Conservation (phyloP, 2,329 filamentous ascomycete species). For the Aspergillus terreus region DNA sequence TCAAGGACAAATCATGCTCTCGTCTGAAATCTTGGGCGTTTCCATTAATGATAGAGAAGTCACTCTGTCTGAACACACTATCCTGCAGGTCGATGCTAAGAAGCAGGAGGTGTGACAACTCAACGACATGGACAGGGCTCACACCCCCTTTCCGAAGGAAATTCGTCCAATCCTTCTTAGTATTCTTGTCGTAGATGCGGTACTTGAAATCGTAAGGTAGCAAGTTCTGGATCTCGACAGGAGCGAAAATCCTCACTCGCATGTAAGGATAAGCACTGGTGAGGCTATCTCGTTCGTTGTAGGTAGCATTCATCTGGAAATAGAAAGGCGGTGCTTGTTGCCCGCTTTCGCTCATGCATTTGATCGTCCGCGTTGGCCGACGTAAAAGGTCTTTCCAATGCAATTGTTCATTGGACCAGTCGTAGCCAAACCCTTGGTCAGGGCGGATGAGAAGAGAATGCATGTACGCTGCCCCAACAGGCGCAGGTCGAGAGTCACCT, state of each 20-base stretch:
- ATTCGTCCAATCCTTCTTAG: conserved; percentile 98
- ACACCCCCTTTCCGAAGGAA: conserved; percentile 95
- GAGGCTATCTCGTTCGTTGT: conserved; percentile 77
- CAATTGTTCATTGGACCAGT: conserved; percentile 84
- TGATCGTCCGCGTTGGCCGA: conserved; percentile 77
- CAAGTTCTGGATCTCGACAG: conserved; percentile 89
- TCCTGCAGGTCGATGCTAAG: conserved; percentile 97
- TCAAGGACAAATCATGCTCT: conserved; percentile 74
- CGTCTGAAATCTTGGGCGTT: conserved; percentile 82
- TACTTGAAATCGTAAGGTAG: conserved; percentile 99
- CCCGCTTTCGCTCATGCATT: conserved; percentile 80
- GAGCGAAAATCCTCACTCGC: conserved; percentile 85
- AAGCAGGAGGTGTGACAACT: conserved; percentile 86
- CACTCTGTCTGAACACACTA: conserved; percentile 87
- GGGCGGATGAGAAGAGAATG: conserved; percentile 85
- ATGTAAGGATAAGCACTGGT: conserved; percentile 89
- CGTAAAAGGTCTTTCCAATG: conserved; percentile 92
- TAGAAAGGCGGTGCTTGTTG: conserved; percentile 81
- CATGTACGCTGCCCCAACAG: conserved; percentile 86
- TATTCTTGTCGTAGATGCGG: conserved; percentile 97
- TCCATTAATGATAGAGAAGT: conserved; percentile 95
- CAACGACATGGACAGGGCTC: conserved; percentile 94
- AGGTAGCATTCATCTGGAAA: conserved; percentile 89
- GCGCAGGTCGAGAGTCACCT: conserved; percentile 82
- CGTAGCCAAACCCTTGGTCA: conserved; percentile 93